These are phyloP conservation scores for Alternaria incomplexa DNA, from an alignment of 2,329 filamentous ascomycete genomes.

Conservation along the genomic window DNA sequence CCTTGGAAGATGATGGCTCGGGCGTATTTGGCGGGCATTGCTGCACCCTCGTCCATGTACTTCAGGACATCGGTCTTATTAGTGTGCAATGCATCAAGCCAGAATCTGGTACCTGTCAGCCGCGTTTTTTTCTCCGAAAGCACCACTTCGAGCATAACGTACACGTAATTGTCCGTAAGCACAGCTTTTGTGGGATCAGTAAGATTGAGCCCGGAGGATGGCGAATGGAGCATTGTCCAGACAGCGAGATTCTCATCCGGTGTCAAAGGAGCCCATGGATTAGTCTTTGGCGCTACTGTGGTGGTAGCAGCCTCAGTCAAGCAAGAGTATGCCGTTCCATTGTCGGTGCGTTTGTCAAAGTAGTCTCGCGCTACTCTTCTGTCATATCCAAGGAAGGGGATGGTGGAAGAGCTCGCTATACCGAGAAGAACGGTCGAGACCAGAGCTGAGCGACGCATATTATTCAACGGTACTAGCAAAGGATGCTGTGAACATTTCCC, in stretches of 20 bases:
- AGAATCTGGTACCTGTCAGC: slow-evolving; percentile 31
- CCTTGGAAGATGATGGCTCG: slow-evolving; percentile 56
- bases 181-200: slow-evolving; percentile 48
- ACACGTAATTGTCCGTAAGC: slow-evolving; percentile 55
- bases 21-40: slow-evolving; percentile 52
- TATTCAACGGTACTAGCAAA: neutral
- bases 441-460: neutral
- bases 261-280: slow-evolving; percentile 53
- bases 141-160: neutral
- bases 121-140: neutral
- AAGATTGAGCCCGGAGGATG: slow-evolving; percentile 53
- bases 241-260: slow-evolving; percentile 53
- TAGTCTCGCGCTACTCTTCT: slow-evolving; percentile 24
- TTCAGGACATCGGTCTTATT: slow-evolving; percentile 58
- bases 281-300: slow-evolving; percentile 46
- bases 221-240: slow-evolving; percentile 53
- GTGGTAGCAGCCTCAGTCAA: slow-evolving; percentile 16
- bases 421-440: neutral
- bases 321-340: slow-evolving; percentile 15
- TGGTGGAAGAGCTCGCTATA: slow-evolving; percentile 8
- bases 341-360: slow-evolving; percentile 24
- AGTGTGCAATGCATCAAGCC: slow-evolving; percentile 56
- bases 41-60: slow-evolving; percentile 51
- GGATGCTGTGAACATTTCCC: neutral
- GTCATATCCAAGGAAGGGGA: slow-evolving; percentile 30